Evolutionary conservation across 2,329 filamentous ascomycete species (phyloP), one percentile per base, ranked within the genome.

Genomic region (Arthroderma sp.): DNA sequence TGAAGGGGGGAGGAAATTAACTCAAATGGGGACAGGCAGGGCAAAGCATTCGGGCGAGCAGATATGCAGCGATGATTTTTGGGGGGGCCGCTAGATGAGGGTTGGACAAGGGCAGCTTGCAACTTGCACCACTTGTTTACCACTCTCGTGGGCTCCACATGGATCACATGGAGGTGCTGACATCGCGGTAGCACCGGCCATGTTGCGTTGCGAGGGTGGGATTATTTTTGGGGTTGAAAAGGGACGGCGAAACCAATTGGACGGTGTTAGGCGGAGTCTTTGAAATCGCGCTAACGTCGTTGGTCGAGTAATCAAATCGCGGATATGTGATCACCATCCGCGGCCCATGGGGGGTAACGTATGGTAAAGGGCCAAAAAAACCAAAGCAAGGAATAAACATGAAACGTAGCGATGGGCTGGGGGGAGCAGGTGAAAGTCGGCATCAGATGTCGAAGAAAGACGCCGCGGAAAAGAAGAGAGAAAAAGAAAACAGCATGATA

Each of bases 91-190:
- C 28, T 31, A 31, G 28, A 31, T 3, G 7, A 4, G 28, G 28
- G 28, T 7, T 31, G 21, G 19, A 25, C 41, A 44, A 23, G 41
- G 41, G 25, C 25, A 51, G 25, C 39, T 28, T 47, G 21, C 28
- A n/a, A 31, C 28, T 31, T 31, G 28, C 15, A 11, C 38, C 15
- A 31, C 15, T 28, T 39, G 35, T 31, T 33, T 21, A 25, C 35
- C 39, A 43, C 35, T 47, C 39, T 47, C 54, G 28, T 41, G 37
- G 35, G 47, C 41, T 58, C 44, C 35, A 43, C 54, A 54, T 41
- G 52, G 52, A 54, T 38, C 33, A 38, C 52, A 54, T 54, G 52
- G 52, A 54, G 33, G 13, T n/a, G 13, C 33, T 28, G 17, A 19
- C 43, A 5, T 49, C 15, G 8, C 33, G 28, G 52, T 51, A 33